Evolutionary conservation across 768 basidiomycete genomes (phyloP).

Genomic region (Phaffia tasmanica): DNA sequence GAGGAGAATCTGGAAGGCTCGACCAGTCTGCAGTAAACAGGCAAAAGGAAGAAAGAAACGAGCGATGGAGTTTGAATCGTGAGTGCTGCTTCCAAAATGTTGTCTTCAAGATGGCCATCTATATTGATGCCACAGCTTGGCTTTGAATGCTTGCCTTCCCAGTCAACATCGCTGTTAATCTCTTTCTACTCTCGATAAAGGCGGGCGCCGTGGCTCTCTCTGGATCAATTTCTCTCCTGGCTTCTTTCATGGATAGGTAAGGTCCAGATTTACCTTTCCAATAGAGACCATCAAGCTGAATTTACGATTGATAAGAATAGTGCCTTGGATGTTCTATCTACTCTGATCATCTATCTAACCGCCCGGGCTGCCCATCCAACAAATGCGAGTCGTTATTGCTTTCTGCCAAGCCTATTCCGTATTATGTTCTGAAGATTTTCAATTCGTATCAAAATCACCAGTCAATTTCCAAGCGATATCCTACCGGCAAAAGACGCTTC

Average conservation of each 20-base stretch:
- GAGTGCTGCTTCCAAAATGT: not conserved
- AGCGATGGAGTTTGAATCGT: slow-evolving; percentile 8
- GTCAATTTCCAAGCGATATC: not conserved
- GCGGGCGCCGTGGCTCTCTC: slow-evolving; percentile 8
- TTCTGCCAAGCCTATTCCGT: no score
- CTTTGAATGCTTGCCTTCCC: not conserved
- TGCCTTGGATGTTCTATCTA: slow-evolving; percentile 18
- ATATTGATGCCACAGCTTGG: not conserved
- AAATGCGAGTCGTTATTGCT: not conserved
- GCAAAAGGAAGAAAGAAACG: not conserved
- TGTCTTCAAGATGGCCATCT: no score
- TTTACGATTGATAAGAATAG: not conserved
- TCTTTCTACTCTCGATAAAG: slow-evolving; percentile 8
- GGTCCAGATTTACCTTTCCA: not conserved
- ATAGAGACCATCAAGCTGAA: not conserved
- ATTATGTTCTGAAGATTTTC: no score
- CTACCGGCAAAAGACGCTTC: slow-evolving; percentile 18
- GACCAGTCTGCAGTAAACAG: not conserved
- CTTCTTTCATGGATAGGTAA: slow-evolving; percentile 7
- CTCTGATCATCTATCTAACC: slow-evolving; percentile 18
- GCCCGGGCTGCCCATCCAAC: slow-evolving; percentile 7
- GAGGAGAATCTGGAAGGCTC: not conserved
- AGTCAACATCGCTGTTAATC: slow-evolving; percentile 23
- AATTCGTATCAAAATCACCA: no score
- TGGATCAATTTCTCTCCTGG: slow-evolving; percentile 18